Percentiles rank a stretch among this genome's conserved stretches.
These are phyloP conservation scores for Amanita jacksonii DNA, from an alignment of 768 basidiomycete genomes.

Conservation along the genomic window DNA sequence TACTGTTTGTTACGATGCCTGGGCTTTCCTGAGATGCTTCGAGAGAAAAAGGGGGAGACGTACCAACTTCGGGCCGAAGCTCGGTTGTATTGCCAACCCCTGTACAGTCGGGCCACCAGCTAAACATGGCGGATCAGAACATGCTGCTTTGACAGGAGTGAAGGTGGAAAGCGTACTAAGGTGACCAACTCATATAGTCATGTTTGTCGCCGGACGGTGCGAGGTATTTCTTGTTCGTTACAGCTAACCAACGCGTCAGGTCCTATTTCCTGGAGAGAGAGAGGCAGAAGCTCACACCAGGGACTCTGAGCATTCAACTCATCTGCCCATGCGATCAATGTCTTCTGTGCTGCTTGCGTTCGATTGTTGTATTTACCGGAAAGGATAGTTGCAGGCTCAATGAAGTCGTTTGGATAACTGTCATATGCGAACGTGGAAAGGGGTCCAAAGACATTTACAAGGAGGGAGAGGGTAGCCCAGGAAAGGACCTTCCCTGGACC, in stretches of 20 bases:
- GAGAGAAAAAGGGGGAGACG: conserved; percentile 3
- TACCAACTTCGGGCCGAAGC: conserved; percentile 43
- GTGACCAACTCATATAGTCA: conserved; percentile 65
- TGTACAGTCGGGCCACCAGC: conserved; percentile 58
- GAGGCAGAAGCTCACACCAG: conserved; percentile 36
- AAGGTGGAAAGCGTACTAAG: conserved; percentile 40
- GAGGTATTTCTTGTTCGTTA: conserved; percentile 34
- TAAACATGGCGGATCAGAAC: conserved; percentile 12
- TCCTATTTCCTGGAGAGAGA: not conserved
- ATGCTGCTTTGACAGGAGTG: not conserved
- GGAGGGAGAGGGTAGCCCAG: conserved; percentile 9
- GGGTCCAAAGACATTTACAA: conserved; percentile 9
- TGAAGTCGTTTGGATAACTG: conserved; percentile 46
- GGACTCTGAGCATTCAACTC: conserved; percentile 33
- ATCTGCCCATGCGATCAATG: conserved; percentile 39
- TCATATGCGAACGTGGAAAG: conserved; percentile 18
- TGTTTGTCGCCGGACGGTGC: conserved; percentile 46
- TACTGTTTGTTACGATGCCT: conserved; percentile 23
- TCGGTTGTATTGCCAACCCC: conserved; percentile 47
- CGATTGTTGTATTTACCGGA: conserved; percentile 29
- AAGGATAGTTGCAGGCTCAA: conserved; percentile 41
- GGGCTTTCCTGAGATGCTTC: not conserved
- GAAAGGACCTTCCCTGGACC: not conserved
- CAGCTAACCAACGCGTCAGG: conserved; percentile 24
- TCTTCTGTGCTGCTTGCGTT: conserved; percentile 35